Conservation (phyloP, 2,329 filamentous ascomycete genomes). For the Dryadomyces sulphureus region DNA sequence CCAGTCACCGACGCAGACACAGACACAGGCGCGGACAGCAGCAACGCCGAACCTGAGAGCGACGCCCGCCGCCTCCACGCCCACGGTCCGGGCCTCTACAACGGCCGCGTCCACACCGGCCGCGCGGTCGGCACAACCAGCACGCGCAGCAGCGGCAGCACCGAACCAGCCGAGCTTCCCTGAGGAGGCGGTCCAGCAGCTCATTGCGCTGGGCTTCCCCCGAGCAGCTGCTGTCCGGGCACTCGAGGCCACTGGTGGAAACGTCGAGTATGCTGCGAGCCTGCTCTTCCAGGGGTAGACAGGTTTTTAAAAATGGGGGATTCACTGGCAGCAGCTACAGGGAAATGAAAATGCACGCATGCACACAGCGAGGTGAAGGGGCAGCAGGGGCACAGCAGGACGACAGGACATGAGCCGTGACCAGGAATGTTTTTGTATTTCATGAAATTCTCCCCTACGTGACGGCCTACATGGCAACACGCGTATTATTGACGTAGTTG, state of each 20-base stretch:
- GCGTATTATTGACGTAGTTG: not conserved
- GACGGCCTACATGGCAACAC: too few relatives aligned
- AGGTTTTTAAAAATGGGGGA: not conserved
- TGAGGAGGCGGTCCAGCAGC: slow-evolving; percentile 57
- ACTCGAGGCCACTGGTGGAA: slow-evolving; percentile 67
- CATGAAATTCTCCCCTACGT: not conserved
- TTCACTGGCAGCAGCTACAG: not conserved
- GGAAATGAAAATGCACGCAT: not conserved
- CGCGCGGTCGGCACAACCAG: not conserved
- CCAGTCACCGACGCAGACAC: not conserved
- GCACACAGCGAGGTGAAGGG: not conserved
- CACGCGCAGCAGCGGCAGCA: not conserved
- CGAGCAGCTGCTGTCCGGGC: slow-evolving; percentile 65
- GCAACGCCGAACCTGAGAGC: too few relatives aligned
- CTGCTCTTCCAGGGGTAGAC: slow-evolving; percentile 45
- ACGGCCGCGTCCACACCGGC: not conserved
- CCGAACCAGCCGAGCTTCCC: slow-evolving; percentile 22
- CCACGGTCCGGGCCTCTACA: not conserved
- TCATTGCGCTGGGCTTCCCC: slow-evolving; percentile 65
- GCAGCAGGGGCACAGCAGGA: not conserved
- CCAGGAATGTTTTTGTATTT: not conserved
- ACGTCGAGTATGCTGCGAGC: slow-evolving; percentile 77
- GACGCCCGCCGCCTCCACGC: not conserved
- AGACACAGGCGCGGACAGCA: too few relatives aligned
- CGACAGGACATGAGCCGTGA: not conserved